Evolutionary conservation across 768 basidiomycete species (phyloP), one percentile per base, ranked within the genome.

Genomic region (Tylopilus intermedius): DNA sequence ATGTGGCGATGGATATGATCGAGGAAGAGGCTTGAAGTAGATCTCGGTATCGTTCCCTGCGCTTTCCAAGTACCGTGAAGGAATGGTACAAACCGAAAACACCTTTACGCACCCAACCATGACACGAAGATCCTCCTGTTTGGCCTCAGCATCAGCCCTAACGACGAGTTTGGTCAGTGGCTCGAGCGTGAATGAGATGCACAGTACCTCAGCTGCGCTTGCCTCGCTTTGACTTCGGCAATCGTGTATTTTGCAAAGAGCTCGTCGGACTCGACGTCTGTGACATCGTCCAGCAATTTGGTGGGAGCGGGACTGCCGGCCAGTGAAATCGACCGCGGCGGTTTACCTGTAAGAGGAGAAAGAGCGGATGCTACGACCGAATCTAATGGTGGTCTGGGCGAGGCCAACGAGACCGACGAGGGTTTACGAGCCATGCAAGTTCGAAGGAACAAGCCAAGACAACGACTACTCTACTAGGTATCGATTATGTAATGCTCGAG

Each of bases 11-110:
- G 44, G 82, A 79, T 42, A 91, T 84, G 42, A 93, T 93, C 1
- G 89, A 89, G 4, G 88, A 81, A 0, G 90, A 92, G 1, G 90
- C 89, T 70, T 91, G 87, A 32, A 93, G 72, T 29, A 93, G 75
- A 67, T 93, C 90, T 42, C 90, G 84, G 70, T 93, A 93, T 59
- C 90, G 84, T 82, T 92, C 90, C 71, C 90, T 93, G 69, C 67
- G 63, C 80, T 82, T 83, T 80, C 80, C 72, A 66, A 66, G 62
- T 71, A 71, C 63, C 66, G 61, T 73, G 71, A 69, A 56, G 70
- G 50, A 45, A 48, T 10, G 32, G 43, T 41, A 35, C 45, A 11
- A 10, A 8, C 26, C 32, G 26, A 35, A 26, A 15, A 53, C 15
- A 51, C 45, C 32, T 53, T 41, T 58, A 84, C 90, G 80, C 74